Base-by-base conservation (phyloP, 73 alveolate species). In the Halteria grandinella region DNA sequence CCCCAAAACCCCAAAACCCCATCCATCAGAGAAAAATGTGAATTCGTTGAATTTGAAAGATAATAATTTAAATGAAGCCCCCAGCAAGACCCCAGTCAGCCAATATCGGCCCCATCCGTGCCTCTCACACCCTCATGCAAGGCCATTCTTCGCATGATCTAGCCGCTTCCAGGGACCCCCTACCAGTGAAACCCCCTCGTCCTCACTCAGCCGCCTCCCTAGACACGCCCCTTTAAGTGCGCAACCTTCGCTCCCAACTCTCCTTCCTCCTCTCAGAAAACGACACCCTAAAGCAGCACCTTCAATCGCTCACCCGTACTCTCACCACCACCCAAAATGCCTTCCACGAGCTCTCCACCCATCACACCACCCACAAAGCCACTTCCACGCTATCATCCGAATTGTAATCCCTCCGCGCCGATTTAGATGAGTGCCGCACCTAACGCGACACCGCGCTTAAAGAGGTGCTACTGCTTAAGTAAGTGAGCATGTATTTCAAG, bases 281-380 rank as follows among this genome's bases (percentile, higher is more conserved):
- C 24, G 77, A 60, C 29, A 60, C 77, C 24, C 29, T 60, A 20
- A 60, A 59, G 27, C n/a, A 44, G 43, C 60, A 60, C 27, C 47
- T 36, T 20, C n/a, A 60, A 39, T 40, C 60, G 15, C 24, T 60
- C 21, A 60, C 37, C 27, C n/a, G 77, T 17, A 40, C 77, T 17
- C 43, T 60, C 18, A 36, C 37, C 60, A 1, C 12, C 2, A 37
- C 49, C 18, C 20, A 60, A 31, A 40, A 55, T 21, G 41, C 77
- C 11, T 40, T 60, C 1, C 20, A 40, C 48, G 77, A 60, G 29
- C 14, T 60, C 21, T 14, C 44, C 12, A 60, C 77, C 43, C 21
- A 36, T 37, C 34, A 40, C 43, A 40, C 77, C 8, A 23, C 25
- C 14, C 77, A n/a, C n/a, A n/a, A 55, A 2, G 43, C 43, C 12